Evolutionary conservation across 2,329 filamentous ascomycete genomes (phyloP).

Genomic region (Aaosphaeria pasadenensis): DNA sequence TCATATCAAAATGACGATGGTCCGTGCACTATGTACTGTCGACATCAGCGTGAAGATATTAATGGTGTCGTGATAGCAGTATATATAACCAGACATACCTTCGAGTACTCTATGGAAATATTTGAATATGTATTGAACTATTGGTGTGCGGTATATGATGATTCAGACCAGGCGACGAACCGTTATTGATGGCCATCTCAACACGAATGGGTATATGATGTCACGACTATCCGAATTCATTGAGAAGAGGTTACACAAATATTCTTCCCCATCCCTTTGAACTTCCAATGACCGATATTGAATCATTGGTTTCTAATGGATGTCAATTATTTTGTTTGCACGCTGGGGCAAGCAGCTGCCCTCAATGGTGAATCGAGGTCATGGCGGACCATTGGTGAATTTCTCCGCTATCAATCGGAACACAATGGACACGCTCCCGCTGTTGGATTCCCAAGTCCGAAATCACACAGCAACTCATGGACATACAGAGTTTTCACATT

Average conservation of each 20-base stretch:
- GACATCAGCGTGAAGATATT: too few species aligned
- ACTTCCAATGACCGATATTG: too few species aligned
- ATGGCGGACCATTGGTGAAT: slow-evolving; percentile 47
- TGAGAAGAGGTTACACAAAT: not conserved
- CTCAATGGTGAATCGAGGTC: slow-evolving; percentile 34
- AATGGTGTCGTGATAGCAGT: too few species aligned
- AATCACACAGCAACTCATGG: slow-evolving; percentile 17
- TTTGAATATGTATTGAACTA: too few species aligned
- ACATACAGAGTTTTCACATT: slow-evolving; percentile 34
- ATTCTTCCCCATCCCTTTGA: too few species aligned
- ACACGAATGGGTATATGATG: not conserved
- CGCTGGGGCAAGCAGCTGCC: slow-evolving; percentile 53
- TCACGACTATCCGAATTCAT: not conserved
- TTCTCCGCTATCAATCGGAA: slow-evolving; percentile 50
- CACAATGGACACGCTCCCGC: slow-evolving; percentile 42
- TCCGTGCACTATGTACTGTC: too few species aligned
- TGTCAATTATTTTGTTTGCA: slow-evolving; percentile 60
- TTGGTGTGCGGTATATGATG: too few species aligned
- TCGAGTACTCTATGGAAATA: too few species aligned
- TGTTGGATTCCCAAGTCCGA: slow-evolving; percentile 48
- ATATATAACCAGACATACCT: too few species aligned
- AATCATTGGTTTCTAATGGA: slow-evolving; percentile 12
- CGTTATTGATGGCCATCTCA: too few species aligned
- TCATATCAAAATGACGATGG: too few species aligned
- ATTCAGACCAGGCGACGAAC: too few species aligned